A percentile compares a stretch with the other conserved stretches of the same genome.
These are phyloP conservation scores for Globisporangium orthogonon DNA, from an alignment of 352 stramenopile genomes.

Conservation along the genomic window DNA sequence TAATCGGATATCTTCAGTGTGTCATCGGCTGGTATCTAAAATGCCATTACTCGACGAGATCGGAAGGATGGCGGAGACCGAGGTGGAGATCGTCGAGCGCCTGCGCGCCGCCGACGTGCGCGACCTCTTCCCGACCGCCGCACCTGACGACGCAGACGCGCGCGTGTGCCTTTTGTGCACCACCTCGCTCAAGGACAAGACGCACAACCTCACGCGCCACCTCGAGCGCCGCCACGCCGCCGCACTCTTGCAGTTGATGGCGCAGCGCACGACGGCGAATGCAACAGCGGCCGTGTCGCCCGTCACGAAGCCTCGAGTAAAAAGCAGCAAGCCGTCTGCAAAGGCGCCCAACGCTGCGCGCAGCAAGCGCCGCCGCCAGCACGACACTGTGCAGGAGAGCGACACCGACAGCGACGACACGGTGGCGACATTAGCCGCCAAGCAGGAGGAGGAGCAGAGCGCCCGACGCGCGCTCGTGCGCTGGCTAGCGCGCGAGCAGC, in stretches of 20 bases:
- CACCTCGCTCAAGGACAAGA: conserved; percentile 54
- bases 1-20: not conserved
- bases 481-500: conserved; percentile 40
- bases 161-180: conserved; percentile 40
- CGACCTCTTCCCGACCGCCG: conserved; percentile 37
- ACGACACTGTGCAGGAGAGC: not conserved
- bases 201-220: conserved; percentile 58
- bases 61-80: conserved; percentile 30
- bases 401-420: not conserved
- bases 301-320: not conserved
- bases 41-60: not conserved
- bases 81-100: conserved; percentile 48
- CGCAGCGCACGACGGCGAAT: conserved; percentile 23
- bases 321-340: not conserved
- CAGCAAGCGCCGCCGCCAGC: not conserved
- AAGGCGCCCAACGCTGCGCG: too few relatives aligned
- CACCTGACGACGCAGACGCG: conserved; percentile 28
- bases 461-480: conserved; percentile 28
- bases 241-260: conserved; percentile 40
- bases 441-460: conserved; percentile 1
- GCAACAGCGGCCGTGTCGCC: conserved; percentile 7
- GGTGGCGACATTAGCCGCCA: not conserved
- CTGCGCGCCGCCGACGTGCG: conserved; percentile 41
- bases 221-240: conserved; percentile 45
- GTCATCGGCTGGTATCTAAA: not conserved